phyloP scores from a whole-genome alignment of 441 rosid species.

The Rhodomyrtus psidioides region DNA sequence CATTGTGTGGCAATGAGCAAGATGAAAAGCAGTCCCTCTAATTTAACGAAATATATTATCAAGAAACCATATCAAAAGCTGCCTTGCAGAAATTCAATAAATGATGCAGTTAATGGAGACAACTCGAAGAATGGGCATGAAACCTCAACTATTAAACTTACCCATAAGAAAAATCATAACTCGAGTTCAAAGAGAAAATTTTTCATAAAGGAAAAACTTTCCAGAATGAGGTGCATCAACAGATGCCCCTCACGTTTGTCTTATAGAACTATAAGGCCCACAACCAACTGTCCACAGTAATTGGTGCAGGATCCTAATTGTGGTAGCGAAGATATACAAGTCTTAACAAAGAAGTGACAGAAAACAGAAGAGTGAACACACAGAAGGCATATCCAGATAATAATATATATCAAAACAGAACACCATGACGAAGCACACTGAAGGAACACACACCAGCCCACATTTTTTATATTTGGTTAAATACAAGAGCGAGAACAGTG shows the following conservation, averaged over 20 bases:
- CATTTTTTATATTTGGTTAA: not conserved
- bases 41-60: not conserved
- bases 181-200: not conserved
- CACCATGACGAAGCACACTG: not conserved
- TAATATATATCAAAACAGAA: not conserved
- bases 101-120: not conserved
- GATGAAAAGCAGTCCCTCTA: not conserved
- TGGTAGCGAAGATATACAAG: not conserved
- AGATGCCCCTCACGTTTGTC: not conserved
- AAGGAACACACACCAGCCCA: not conserved
- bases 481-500: not conserved
- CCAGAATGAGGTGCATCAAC: not conserved
- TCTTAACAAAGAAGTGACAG: not conserved
- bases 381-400: not conserved
- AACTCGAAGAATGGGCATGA: not conserved
- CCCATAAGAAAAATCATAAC: not conserved
- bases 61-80: not conserved
- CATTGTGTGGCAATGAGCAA: not conserved
- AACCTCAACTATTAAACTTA: not conserved
- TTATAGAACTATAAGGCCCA: not conserved
- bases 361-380: not conserved
- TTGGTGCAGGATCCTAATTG: not conserved
- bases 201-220: not conserved
- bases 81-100: not conserved
- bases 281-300: not conserved